phyloP scores from a whole-genome alignment of 2,329 filamentous ascomycete genomes.

The Periconia sp. region DNA sequence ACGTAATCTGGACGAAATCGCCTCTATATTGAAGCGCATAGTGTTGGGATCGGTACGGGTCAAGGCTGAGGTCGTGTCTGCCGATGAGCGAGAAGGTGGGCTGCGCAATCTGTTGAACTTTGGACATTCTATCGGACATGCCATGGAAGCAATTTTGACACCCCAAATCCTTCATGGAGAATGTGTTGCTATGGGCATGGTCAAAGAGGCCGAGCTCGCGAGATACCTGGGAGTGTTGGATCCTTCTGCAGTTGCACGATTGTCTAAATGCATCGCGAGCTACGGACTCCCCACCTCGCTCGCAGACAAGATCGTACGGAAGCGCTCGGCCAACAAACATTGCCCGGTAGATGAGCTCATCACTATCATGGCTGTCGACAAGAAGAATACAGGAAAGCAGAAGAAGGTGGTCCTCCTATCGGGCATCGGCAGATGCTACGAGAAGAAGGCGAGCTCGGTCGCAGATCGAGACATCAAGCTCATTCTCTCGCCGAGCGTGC shows the following conservation, averaged over 20 bases:
- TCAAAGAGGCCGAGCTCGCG: constrained; percentile 93
- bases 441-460: constrained; percentile 88
- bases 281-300: constrained; percentile 89
- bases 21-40: constrained; percentile 60
- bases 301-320: constrained; percentile 80
- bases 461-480: constrained; percentile 82
- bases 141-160: constrained; percentile 92
- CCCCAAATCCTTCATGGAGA: constrained; percentile 96
- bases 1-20: constrained; percentile 72
- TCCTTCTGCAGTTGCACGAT: constrained; percentile 83
- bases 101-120: constrained; percentile 95
- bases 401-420: constrained; percentile 96
- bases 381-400: constrained; percentile 94
- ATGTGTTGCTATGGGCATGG: constrained; percentile 96
- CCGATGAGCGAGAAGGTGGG: constrained; percentile 92
- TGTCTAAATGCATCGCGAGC: constrained; percentile 92
- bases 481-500: constrained; percentile 79
- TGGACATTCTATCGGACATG: constrained; percentile 96
- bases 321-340: constrained; percentile 81
- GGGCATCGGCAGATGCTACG: constrained; percentile 85
- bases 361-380: constrained; percentile 95
- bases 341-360: constrained; percentile 87
- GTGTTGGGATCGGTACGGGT: constrained; percentile 90
- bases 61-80: constrained; percentile 93
- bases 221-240: constrained; percentile 85